phyloP scores from a whole-genome alignment of 495 filamentous ascomycete species.

The Cercophora newfieldiana region DNA sequence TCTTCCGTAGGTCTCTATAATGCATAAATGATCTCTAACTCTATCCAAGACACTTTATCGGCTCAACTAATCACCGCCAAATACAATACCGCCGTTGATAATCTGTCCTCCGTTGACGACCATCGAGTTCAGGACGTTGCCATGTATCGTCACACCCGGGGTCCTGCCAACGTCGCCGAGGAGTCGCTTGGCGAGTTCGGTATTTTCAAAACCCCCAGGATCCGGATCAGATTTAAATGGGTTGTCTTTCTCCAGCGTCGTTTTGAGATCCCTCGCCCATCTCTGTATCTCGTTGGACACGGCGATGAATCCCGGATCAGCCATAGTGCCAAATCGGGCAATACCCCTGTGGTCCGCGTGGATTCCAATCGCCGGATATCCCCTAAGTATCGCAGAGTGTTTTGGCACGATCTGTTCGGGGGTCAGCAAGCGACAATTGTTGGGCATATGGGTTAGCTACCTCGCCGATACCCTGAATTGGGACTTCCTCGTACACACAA shows the following conservation, averaged over 20 bases:
- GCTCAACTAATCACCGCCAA: not conserved
- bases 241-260: not conserved
- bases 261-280: not conserved
- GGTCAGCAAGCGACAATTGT: not conserved
- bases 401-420: not conserved
- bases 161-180: not conserved
- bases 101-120: constrained; percentile 3
- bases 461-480: not conserved
- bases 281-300: not conserved
- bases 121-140: not conserved
- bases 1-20: too few relatives aligned
- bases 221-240: not conserved
- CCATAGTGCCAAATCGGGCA: not conserved
- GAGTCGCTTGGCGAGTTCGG: not conserved
- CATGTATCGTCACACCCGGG: not conserved
- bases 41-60: not conserved
- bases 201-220: not conserved
- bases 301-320: not conserved
- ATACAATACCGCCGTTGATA: not conserved
- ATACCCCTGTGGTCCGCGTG: constrained; percentile 3
- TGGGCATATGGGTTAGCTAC: not conserved
- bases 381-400: not conserved
- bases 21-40: too few relatives aligned
- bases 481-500: constrained; percentile 1
- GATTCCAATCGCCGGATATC: not conserved